phyloP scores from a whole-genome alignment of 1,284 basidiomycete genomes.

The Pseudomicrostroma phylloplanum region DNA sequence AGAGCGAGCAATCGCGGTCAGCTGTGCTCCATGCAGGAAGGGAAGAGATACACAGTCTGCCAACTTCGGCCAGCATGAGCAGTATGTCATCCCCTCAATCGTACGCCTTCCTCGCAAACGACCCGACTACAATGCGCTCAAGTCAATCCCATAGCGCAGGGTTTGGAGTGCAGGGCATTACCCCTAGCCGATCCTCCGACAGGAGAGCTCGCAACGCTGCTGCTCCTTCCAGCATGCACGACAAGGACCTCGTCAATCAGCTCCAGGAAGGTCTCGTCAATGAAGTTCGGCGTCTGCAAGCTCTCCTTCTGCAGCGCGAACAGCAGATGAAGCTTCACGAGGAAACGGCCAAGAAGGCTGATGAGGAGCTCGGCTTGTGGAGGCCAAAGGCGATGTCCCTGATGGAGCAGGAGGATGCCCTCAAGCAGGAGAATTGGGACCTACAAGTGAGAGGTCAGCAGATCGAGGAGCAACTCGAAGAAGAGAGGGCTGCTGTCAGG shows the following conservation, averaged over 20 bases:
- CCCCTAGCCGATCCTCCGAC: constrained; percentile 11
- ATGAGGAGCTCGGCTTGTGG: constrained; percentile 38
- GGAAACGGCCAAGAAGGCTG: constrained; percentile 25
- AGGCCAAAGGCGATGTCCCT: constrained; percentile 38
- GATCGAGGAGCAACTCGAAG: constrained; percentile 63
- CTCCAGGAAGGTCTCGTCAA: constrained; percentile 37
- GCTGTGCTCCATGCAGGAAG: constrained; percentile 22
- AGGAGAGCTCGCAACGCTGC: constrained; percentile 37
- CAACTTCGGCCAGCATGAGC: constrained; percentile 6
- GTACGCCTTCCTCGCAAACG: constrained; percentile 24
- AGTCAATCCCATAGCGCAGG: constrained; percentile 20
- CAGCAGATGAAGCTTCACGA: constrained; percentile 17
- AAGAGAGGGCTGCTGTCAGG: constrained; percentile 62
- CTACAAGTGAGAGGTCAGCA: constrained; percentile 89
- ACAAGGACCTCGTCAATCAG: constrained; percentile 39
- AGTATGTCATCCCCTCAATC: constrained; percentile 20
- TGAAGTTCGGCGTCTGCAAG: constrained; percentile 36
- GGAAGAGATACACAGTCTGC: constrained; percentile 11
- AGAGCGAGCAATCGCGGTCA: constrained; percentile 26
- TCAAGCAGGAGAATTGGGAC: constrained; percentile 98
- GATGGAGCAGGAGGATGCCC: constrained; percentile 61
- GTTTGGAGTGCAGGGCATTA: constrained; percentile 20
- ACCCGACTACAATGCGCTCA: constrained; percentile 11
- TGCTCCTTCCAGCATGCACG: constrained; percentile 31
- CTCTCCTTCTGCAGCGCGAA: constrained; percentile 35